Conservation (phyloP, 345 rosid genomes). For the Raphanus raphanistrum region DNA sequence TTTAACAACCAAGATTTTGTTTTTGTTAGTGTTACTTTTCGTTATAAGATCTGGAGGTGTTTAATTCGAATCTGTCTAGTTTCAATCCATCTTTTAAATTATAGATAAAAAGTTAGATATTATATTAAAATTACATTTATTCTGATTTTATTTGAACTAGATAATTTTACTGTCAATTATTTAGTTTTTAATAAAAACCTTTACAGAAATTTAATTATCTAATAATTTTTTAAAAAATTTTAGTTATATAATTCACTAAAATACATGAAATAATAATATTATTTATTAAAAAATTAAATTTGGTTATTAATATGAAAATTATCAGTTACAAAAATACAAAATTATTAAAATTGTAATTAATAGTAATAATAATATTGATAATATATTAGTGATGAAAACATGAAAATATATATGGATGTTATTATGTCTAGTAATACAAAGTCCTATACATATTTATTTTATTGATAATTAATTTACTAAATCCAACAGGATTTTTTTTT, state of each 20-base stretch:
- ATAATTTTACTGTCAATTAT: not conserved
- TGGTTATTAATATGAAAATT: not conserved
- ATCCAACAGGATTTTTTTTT: not conserved
- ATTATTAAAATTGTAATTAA: not conserved
- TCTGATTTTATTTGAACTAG: not conserved
- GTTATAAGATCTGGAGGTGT: not conserved
- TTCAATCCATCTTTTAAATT: not conserved
- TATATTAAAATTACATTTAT: not conserved
- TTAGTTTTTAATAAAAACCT: not conserved
- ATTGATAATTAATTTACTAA: not conserved
- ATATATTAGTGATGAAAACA: not conserved
- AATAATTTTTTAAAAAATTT: not conserved
- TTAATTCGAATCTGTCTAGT: not conserved
- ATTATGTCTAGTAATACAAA: not conserved
- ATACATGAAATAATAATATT: not conserved
- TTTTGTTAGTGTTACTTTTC: not conserved
- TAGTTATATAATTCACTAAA: not conserved
- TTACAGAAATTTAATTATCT: not conserved
- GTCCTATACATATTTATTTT: not conserved
- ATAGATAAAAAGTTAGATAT: not conserved
- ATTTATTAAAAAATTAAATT: too few species aligned
- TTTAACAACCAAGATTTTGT: not conserved
- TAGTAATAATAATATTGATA: not conserved
- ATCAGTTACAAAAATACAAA: not conserved
- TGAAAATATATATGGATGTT: not conserved